Percentiles rank a stretch among this genome's conserved stretches.
Evolutionary conservation across 2,329 filamentous ascomycete genomes (phyloP).

Genomic region (Colletotrichum phormii): DNA sequence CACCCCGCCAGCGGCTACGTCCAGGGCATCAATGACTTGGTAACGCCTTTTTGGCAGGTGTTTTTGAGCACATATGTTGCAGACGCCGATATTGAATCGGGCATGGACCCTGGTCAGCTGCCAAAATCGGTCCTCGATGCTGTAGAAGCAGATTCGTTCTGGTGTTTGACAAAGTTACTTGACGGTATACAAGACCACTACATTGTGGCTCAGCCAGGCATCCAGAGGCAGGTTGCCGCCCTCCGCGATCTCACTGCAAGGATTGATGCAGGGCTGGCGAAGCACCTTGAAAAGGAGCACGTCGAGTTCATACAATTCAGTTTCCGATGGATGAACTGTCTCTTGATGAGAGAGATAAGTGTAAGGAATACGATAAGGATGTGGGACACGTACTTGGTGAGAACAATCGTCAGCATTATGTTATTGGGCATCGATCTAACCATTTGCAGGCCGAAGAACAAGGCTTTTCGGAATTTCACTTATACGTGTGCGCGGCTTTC

Average conservation of each 20-base stretch:
- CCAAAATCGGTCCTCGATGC: conserved; percentile 92
- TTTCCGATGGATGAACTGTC: conserved; percentile 99
- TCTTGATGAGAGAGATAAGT: conserved; percentile 96
- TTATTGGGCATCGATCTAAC: background rate
- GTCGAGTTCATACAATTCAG: conserved; percentile 99
- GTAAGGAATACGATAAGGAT: conserved; percentile 97
- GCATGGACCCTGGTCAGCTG: conserved; percentile 96
- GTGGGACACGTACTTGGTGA: conserved; percentile 99
- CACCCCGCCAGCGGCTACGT: conserved; percentile 98
- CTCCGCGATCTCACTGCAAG: conserved; percentile 90
- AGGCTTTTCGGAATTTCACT: conserved; percentile 97
- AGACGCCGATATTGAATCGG: conserved; percentile 90
- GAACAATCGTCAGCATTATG: conserved; percentile 43
- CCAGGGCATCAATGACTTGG: conserved; percentile 97
- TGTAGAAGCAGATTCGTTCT: conserved; percentile 97
- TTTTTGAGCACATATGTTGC: conserved; percentile 95
- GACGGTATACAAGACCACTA: conserved; percentile 99
- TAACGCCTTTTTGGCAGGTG: conserved; percentile 98
- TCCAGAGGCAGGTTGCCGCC: conserved; percentile 91
- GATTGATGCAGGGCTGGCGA: conserved; percentile 86
- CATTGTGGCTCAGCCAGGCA: conserved; percentile 96
- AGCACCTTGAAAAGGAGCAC: conserved; percentile 88
- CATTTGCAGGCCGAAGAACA: conserved; percentile 87
- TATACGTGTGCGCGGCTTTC: conserved; percentile 98
- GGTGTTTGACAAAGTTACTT: conserved; percentile 97